Conservation (phyloP, 2,329 filamentous ascomycete species). For the Fusarium heterosporum region DNA sequence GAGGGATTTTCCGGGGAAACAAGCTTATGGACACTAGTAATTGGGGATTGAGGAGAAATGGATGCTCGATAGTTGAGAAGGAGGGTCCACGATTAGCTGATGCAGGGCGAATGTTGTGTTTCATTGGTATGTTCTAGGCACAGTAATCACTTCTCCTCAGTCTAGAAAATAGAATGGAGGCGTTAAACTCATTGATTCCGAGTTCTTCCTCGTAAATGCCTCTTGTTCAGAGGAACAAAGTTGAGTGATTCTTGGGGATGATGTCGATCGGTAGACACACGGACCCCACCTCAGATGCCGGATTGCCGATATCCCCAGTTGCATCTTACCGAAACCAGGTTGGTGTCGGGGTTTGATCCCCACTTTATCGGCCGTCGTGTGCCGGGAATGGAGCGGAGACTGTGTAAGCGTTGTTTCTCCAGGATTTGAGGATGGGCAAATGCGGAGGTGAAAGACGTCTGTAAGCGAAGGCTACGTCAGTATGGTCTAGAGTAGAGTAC, state of each 20-base stretch:
- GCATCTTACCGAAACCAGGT: conserved; percentile 21
- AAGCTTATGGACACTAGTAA: conserved; percentile 29
- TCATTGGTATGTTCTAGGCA: background rate
- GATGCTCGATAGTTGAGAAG: background rate
- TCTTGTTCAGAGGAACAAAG: conserved; percentile 4
- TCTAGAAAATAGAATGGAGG: background rate
- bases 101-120: background rate
- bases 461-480: background rate
- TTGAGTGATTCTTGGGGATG: conserved; percentile 8
- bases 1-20: conserved; percentile 34
- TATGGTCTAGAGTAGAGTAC: background rate
- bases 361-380: conserved; percentile 31
- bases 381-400: conserved; percentile 31
- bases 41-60: background rate
- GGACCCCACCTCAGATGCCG: conserved; percentile 36
- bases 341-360: conserved; percentile 11
- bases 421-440: conserved; percentile 12
- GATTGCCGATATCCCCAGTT: conserved; percentile 36
- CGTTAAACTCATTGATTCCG: background rate
- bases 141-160: background rate
- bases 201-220: background rate
- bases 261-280: conserved; percentile 28
- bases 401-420: conserved; percentile 16
- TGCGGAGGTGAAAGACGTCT: conserved; percentile 19
- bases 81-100: background rate